These are phyloP conservation scores for Saccharomycopsis olivae DNA, from an alignment of 805 yeast genomes.

Conservation along the genomic window DNA sequence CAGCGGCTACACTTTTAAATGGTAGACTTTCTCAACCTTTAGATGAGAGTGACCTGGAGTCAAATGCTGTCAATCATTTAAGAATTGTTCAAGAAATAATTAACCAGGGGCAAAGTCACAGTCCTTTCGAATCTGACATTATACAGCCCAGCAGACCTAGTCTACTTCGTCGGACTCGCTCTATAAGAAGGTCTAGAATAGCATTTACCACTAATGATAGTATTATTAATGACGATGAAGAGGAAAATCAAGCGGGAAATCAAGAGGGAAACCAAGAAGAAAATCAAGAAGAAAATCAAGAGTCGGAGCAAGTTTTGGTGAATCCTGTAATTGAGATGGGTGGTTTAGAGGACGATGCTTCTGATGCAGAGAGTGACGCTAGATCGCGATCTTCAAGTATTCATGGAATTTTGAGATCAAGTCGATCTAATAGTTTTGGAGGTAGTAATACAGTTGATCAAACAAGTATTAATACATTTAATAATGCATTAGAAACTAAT, in stretches of 20 bases:
- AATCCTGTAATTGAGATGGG: background rate
- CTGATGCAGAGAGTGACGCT: background rate
- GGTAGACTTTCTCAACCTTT: too few species aligned
- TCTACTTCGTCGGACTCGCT: background rate
- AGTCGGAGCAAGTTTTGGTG: background rate
- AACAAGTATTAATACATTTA: constrained; percentile 9
- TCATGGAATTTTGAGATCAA: constrained; percentile 14
- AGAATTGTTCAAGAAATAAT: background rate
- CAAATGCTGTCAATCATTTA: background rate
- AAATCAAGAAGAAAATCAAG: background rate
- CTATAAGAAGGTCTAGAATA: background rate
- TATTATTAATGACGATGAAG: too few species aligned
- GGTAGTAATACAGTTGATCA: constrained; percentile 1
- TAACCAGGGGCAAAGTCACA: background rate
- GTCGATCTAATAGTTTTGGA: constrained; percentile 7
- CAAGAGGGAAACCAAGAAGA: background rate
- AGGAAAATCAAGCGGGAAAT: too few species aligned
- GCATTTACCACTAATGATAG: background rate
- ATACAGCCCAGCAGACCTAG: background rate
- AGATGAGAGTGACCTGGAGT: background rate
- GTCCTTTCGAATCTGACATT: background rate
- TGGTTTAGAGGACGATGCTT: background rate
- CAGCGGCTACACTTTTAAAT: too few species aligned
- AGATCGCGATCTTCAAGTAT: constrained; percentile 2
- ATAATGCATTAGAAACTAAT: constrained; percentile 4